Base-by-base conservation (phyloP, 495 filamentous ascomycete species). In the Hamigera avellanea region DNA sequence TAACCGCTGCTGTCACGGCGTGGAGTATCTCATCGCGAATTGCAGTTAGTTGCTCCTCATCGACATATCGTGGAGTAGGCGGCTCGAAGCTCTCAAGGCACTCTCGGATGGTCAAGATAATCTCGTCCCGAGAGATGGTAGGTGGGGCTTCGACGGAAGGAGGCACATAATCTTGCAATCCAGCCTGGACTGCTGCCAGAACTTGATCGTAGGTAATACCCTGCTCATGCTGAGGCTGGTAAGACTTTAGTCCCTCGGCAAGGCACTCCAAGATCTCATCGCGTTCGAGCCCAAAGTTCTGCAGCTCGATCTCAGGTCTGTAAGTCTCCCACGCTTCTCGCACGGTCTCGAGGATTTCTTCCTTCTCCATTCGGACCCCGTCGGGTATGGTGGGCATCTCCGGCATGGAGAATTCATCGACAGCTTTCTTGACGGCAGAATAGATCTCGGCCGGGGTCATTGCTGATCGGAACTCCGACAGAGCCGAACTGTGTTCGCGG, bases 261-360 rank as follows among this genome's bases (percentile, higher is more conserved):
- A 95, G 66, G 44, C 83, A 88, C 19, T 81, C 75, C 1, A 95
- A 69, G 19, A 95, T 80, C 44, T 95, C 88, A 14, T 93, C 85
- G 6, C 84, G 70, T 47, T 93, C 86, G 6, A 95, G 63, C 6
- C 86, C 88, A 41, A 88, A 84, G 47, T 93, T 85, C 45, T 93
- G 78, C 9, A 93, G 60, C 46, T 89, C 81, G 26, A 95, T 86
- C 42, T 95, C 83, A 1, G 87, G 88, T 54, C 89, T 88, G 58
- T 88, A 93, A 4, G 76, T 80, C 48, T 94, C 86, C 78, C 83
- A 93, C 2, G 83, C 86, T 36, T 93, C 86, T 36, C 76, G 75
- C 5, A 95, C 81, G 0, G 86, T 85, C 1, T 83, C 75, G 0
- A 95, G 62, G 19, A 95, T 85, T 26, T 86, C 85, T 37, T 93